These are phyloP conservation scores for Alternaria postmessia DNA, from an alignment of 2,329 filamentous ascomycete genomes.

Conservation along the genomic window DNA sequence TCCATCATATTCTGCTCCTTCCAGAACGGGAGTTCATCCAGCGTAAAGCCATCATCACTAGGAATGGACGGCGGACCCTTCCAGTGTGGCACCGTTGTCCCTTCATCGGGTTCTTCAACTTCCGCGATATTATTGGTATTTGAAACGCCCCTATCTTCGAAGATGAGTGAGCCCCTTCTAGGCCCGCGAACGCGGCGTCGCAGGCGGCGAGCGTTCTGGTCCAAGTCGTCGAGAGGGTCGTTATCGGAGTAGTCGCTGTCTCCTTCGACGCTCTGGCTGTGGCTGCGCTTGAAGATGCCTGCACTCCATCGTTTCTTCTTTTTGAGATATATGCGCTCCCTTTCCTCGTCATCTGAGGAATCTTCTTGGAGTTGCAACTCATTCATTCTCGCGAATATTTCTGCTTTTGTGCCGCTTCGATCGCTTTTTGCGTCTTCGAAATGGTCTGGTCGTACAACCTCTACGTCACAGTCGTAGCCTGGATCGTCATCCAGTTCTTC, in stretches of 20 bases:
- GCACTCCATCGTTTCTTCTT: conserved; percentile 55
- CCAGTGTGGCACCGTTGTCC: conserved; percentile 34
- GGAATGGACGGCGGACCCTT: conserved; percentile 49
- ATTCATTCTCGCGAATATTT: conserved; percentile 46
- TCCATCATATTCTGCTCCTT: conserved; percentile 40
- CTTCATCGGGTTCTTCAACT: conserved; percentile 49
- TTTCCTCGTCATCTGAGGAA: conserved; percentile 45
- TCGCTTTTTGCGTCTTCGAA: conserved; percentile 54
- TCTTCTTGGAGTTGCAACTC: conserved; percentile 46
- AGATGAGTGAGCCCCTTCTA: conserved; percentile 47
- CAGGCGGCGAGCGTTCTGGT: conserved; percentile 52
- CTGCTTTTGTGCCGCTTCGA: conserved; percentile 36
- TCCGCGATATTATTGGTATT: conserved; percentile 49
- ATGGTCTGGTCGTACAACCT: conserved; percentile 56
- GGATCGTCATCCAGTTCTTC: conserved; percentile 54
- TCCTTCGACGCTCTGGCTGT: conserved; percentile 56
- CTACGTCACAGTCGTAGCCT: conserved; percentile 53
- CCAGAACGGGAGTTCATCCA: conserved; percentile 52
- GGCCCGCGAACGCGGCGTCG: conserved; percentile 52
- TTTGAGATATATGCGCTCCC: conserved; percentile 35
- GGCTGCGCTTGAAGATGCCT: conserved; percentile 55
- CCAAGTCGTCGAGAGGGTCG: conserved; percentile 52
- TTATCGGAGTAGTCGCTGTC: conserved; percentile 54
- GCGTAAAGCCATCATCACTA: conserved; percentile 49
- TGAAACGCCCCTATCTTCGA: conserved; percentile 51